phyloP scores from a whole-genome alignment of 1,284 basidiomycete genomes.

The Austroboletus olivaceoglutinosus region DNA sequence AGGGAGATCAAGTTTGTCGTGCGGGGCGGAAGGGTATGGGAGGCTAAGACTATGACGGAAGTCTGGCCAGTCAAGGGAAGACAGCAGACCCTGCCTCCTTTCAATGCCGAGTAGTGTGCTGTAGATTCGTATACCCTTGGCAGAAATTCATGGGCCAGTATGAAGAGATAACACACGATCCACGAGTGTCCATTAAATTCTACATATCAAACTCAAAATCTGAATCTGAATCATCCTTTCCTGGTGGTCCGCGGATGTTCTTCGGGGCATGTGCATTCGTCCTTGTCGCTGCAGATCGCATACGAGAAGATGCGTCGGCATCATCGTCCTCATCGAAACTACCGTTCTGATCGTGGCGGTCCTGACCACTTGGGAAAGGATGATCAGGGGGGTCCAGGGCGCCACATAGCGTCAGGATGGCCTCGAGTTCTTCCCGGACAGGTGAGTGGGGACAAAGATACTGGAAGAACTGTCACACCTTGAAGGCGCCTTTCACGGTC shows the following conservation, averaged over 20 bases:
- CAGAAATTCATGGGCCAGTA: not conserved
- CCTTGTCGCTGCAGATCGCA: conserved; percentile 55
- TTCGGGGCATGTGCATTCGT: conserved; percentile 52
- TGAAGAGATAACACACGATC: not conserved
- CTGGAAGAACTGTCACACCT: conserved; percentile 48
- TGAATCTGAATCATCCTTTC: conserved; percentile 60
- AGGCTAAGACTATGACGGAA: conserved; percentile 62
- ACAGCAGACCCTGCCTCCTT: conserved; percentile 50
- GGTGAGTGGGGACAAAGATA: not conserved
- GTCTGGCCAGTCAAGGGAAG: conserved; percentile 64
- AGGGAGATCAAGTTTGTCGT: conserved; percentile 52
- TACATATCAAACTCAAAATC: conserved; percentile 40
- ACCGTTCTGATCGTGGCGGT: conserved; percentile 35
- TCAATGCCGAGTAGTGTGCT: conserved; percentile 53
- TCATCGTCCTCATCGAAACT: conserved; percentile 44
- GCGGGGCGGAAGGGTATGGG: conserved; percentile 65
- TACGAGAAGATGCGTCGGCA: conserved; percentile 44
- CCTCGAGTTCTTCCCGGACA: conserved; percentile 60
- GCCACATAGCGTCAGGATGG: conserved; percentile 59
- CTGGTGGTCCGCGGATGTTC: conserved; percentile 52
- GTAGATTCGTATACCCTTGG: not conserved
- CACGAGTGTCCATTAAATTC: not conserved
- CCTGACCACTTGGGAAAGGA: conserved; percentile 24
- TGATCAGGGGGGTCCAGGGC: conserved; percentile 55
- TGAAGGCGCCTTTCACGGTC: conserved; percentile 75